Evolutionary conservation across 2,329 filamentous ascomycete species (phyloP), one percentile per base, ranked within the genome.

Genomic region (Chaetomium globosum): DNA sequence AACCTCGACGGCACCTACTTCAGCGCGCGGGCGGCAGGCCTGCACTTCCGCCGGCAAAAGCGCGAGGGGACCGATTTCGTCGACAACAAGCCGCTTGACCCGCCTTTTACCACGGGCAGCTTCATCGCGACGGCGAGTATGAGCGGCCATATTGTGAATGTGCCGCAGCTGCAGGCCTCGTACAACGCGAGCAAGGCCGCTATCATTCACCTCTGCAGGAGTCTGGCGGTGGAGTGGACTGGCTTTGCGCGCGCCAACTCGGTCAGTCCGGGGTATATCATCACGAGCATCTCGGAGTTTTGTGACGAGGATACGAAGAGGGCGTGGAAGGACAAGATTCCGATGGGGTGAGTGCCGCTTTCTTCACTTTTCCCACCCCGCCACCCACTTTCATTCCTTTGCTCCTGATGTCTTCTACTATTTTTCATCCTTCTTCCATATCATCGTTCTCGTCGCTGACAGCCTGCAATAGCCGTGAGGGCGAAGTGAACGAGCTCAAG

Each of bases 51-150:
- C 55, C 81, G 88, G 31, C 89, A 93, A 75, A 89, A 89, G 79
- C 79, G 83, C 65, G 86, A 91, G 74, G 85, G 86, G 26, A 88
- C 86, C 0, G 85, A 86, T 30, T 70, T 84, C 3, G 39, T 43
- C 53, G 81, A 87, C 73, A 88, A 89, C 65, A 82, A 85, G 74
- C 82, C 82, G 72, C 79, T 91, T 28, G 81, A 85, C 59, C 31
- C 30, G 10, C 61, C 57, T 69, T 90, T 84, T 74, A 80, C 79
- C 2, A 80, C 83, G 30, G 90, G 90, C 26, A 89, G 87, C 75
- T 92, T 94, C 76, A 87, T 94, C 70, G 88, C 88, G 30, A 94
- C 91, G 7, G 88, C 91, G 0, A 90, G 87, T 65, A 93, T 94
- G 85, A 89, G 86, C 70, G 91, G 87, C 4, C 89, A 90, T 74